phyloP scores from a whole-genome alignment of 129 eudicot species.

The Silybum marianum region DNA sequence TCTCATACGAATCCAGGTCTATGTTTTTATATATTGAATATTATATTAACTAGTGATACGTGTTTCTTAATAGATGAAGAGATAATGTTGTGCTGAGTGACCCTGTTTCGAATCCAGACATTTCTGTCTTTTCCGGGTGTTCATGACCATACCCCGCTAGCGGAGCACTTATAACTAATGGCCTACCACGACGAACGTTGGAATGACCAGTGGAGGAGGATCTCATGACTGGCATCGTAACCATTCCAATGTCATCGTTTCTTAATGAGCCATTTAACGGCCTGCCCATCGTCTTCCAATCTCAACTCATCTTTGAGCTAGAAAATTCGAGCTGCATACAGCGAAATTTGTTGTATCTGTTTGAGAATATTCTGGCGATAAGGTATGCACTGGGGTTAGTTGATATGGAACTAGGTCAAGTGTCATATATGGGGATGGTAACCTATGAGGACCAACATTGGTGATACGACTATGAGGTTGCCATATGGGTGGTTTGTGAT shows the following conservation, averaged over 20 bases:
- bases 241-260: not conserved
- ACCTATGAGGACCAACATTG: not conserved
- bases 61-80: no score
- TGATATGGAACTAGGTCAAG: not conserved
- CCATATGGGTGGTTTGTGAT: not conserved
- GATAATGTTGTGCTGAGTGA: no score
- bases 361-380: not conserved
- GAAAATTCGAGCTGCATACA: not conserved
- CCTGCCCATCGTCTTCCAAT: not conserved
- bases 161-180: not conserved
- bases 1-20: no score
- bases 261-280: not conserved
- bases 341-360: not conserved
- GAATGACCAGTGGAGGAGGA: not conserved
- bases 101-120: no score
- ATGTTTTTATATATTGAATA: no score
- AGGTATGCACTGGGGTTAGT: not conserved
- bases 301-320: not conserved
- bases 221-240: not conserved
- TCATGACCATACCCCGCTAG: not conserved
- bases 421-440: not conserved
- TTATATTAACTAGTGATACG: no score
- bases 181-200: not conserved
- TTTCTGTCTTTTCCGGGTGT: no score
- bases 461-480: not conserved